Evolutionary conservation across 2,329 filamentous ascomycete genomes (phyloP), one percentile per base, ranked within the genome.

Genomic region (Cladosporium colombiae): DNA sequence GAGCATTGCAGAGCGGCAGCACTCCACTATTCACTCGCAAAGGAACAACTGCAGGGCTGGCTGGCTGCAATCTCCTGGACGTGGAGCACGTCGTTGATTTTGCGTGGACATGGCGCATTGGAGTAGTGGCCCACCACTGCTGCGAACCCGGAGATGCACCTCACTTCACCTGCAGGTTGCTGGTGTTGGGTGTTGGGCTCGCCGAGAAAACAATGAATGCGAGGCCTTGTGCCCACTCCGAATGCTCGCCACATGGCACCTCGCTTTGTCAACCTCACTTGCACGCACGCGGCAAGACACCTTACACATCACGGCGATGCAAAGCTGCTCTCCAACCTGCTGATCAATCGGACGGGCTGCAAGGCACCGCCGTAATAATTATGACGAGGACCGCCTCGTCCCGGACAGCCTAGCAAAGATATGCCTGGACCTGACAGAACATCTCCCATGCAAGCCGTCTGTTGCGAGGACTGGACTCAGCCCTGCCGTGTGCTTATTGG

Each of bases 401-500:
- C 31, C 40, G 40, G n/a, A 46, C 8, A 46, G 40, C n/a, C 40
- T 21, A 46, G 14, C 16, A 31, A 21, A 31, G 25, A n/a, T 5
- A 23, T 57, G 37, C 37, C 33, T 40, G 56, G 33, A 16, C 18
- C 37, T 44, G 59, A 62, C 59, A 62, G 53, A 62, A 62, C 44
- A 50, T 52, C 44, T 52, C 59, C 58, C 44, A 61, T 50, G 40
- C 58, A 33, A 50, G 58, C 58, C 58, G 58, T 61, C 40, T 44
- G 58, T 61, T 16, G 58, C 59, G 59, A 62, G 59, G 59, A 59
- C 58, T 62, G 29, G 59, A 35, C 59, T 44, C 37, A 52, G 59
- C 29, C 31, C 44, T 27, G 29, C 29, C 29, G 25, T n/a, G 1
- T 46, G 50, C 25, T 52, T 21, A 62, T 62, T 62, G 44, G 59